Evolutionary conservation across 1,139 yeast genomes (phyloP), one percentile per base, ranked within the genome.

Genomic region (Yamadazyma atmosphaerica): DNA sequence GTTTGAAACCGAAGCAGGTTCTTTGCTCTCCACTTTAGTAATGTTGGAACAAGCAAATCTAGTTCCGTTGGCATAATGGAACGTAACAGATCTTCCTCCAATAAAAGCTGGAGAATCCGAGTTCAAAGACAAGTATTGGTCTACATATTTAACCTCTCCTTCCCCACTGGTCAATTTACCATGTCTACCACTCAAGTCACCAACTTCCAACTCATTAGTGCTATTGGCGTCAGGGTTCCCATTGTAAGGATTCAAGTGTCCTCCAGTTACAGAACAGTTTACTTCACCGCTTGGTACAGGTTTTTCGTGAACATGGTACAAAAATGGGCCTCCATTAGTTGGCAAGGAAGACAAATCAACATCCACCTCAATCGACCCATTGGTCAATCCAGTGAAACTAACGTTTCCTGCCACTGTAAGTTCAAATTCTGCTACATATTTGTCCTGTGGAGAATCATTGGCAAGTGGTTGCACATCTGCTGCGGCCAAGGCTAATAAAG

Each of bases 121-220:
- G 54, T 68, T 60, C 55, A 70, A 65, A 7, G 75, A 69, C 36
- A 70, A 49, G 53, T 61, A 71, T 27, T 51, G 48, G 47, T 71
- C 75, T 32, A 59, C 48, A 51, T 64, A 68, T 28, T 58, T 42
- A 14, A 54, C 35, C 39, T 49, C 33, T n/a, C 60, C 44, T 14
- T 57, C 52, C 25, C 66, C 63, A 7, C 50, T 37, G 10, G 11
- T 18, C 36, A 68, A 55, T 31, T 40, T 43, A 27, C 74, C 74
- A 49, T 68, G 70, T 51, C 63, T 68, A 35, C 74, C 73, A 21
- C 73, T 57, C 44, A 71, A 65, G 47, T 70, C 74, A 37, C 75
- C 72, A 30, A 63, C 63, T 50, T 68, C 71, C 43, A 46, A 47
- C 24, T 51, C 60, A 12, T 58, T 59, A 9, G 55, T 45, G 12